A percentile compares a stretch with the other conserved stretches of the same genome.
Conservation (phyloP, 768 basidiomycete genomes). For the Collybiopsis luxurians region DNA sequence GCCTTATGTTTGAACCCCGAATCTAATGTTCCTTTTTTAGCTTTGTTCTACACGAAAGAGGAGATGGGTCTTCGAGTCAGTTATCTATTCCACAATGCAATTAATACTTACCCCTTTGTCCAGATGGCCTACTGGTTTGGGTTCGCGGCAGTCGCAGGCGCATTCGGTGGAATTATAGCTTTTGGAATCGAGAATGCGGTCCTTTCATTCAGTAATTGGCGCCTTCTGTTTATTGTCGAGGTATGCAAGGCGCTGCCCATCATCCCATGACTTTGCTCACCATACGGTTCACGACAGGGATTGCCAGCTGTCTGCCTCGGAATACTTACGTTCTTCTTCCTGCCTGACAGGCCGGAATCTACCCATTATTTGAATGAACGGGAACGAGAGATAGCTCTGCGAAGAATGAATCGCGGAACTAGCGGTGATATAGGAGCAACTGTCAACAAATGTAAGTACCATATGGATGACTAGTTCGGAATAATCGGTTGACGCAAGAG, state of each 20-base stretch:
- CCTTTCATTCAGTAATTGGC: constrained; percentile 49
- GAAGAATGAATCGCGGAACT: constrained; percentile 63
- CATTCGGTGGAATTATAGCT: constrained; percentile 82
- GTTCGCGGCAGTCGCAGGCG: constrained; percentile 81
- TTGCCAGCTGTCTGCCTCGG: constrained; percentile 66
- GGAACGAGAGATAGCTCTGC: constrained; percentile 60
- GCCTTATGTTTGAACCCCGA: background rate
- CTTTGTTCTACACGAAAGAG: constrained; percentile 72
- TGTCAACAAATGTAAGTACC: constrained; percentile 54
- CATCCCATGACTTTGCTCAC: background rate
- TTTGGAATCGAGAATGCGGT: constrained; percentile 71
- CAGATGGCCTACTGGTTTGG: constrained; percentile 80
- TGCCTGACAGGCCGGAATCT: constrained; percentile 73
- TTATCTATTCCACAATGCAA: background rate
- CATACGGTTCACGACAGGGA: constrained; percentile 48
- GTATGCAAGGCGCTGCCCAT: constrained; percentile 25
- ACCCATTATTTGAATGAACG: constrained; percentile 54
- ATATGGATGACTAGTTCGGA: background rate
- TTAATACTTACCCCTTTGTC: background rate
- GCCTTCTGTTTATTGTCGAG: constrained; percentile 73
- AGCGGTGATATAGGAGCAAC: constrained; percentile 64
- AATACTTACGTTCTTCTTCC: constrained; percentile 47
- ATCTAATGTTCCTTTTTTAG: constrained; percentile 30
- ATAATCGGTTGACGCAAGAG: background rate
- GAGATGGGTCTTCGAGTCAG: constrained; percentile 70